Base-by-base conservation (phyloP, 768 basidiomycete species). In the Tylopilus intermedius region DNA sequence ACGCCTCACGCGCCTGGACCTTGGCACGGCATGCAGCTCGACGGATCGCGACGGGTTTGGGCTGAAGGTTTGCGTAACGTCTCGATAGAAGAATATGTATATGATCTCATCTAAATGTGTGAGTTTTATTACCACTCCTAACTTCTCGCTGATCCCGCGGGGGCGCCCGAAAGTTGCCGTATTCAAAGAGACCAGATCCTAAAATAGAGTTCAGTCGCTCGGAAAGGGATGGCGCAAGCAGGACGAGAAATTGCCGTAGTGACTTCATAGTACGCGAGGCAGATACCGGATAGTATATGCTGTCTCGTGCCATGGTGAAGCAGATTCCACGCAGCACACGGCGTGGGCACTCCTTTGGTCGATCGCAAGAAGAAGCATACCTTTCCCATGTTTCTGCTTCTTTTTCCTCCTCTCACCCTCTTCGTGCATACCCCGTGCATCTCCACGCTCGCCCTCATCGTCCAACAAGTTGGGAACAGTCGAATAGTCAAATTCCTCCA, bases 401-500 rank as follows among this genome's bases (percentile, higher is more conserved):
- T 83, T 80, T 69, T 68, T 79, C 67, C 70, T 74, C 58, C 63
- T 66, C 53, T 54, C 61, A 52, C 66, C 66, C 22, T 65, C 64
- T 47, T 62, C 68, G 38, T 76, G 53, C 39, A 41, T 24, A 30
- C 6, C 55, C 27, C 32, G 49, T 45, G 51, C 27, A 38, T 41
- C 30, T 39, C 39, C 62, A 56, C 74, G 75, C 49, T 42, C 41
- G 41, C 74, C 73, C 51, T 74, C 74, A 56, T 79, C 75, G 60
- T 91, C 90, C 53, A 92, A 69, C 47, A 90, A 76, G 65, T 92
- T 91, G 5, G 87, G 80, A 22, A 78, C 81, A 13, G 72, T 70
- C 6, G 77, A 68, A 66, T 88, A 92, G 69, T 90, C 86, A 61
- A 90, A 92, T 37, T 74, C 74, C 40, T 76, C 77, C 42, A 52